Base-by-base conservation (phyloP, 805 yeast species). In the Wickerhamomyces alni region DNA sequence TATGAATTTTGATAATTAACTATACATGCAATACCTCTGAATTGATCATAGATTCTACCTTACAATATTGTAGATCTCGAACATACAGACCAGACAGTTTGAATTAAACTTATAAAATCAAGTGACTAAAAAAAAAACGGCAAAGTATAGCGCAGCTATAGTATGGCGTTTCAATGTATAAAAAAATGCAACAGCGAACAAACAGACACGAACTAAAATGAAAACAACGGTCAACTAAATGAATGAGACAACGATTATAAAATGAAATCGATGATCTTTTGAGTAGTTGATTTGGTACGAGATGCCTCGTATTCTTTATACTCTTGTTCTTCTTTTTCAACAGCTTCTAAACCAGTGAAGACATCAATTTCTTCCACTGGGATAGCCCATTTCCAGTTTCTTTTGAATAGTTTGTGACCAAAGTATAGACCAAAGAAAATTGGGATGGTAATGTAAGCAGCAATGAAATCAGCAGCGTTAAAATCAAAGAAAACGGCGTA, bases 401-500 rank as follows among this genome's bases (percentile, higher is more conserved):
- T 65, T 28, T 64, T 61, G 59, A 68, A 75, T 5, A 68, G 6
- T 50, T 75, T 74, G 61, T 81, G 87, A 7, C 79, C 84, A 33
- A 72, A 44, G 57, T 75, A 82, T 33, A 82, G 62, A 5, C 62
- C 61, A 3, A 74, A 43, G 46, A 77, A 69, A 41, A 75, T 67
- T 27, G 82, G 85, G 36, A 82, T 54, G 0, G 87, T 81, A 43
- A 82, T 67, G 59, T 82, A 82, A 9, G 88, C 83, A 26, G 89
- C 88, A 37, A 82, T 61, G 50, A 82, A 82, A 56, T 79, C 80
- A 7, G 74, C 58, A 37, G 40, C 53, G 24, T 47, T 43, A 40
- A 49, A 50, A 42, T 47, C 68, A 43, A 82, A 59, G 44, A 82
- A 82, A 5, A 76, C 81, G 3, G 74, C 80, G 54, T 79, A 83